Base-by-base conservation (phyloP, 2,329 filamentous ascomycete genomes). In the Malbranchea zuffiana region DNA sequence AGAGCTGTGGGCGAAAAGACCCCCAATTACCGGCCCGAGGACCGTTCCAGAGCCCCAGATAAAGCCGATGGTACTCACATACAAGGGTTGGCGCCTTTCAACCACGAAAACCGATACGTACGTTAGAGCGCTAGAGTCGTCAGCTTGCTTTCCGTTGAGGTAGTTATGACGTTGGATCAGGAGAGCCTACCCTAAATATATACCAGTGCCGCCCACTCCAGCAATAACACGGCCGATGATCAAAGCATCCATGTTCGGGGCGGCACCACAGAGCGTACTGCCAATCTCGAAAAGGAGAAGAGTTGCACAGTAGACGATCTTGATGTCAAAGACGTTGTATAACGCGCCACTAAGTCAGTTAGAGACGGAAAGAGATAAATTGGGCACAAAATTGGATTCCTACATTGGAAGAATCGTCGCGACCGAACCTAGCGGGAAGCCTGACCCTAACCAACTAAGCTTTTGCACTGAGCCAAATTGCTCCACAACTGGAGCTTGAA, bases 251-350 rank as follows among this genome's bases (percentile, higher is more conserved):
- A 68, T 65, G 24, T 35, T 25, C 25, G 33, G 10, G 55, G 72
- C 62, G 17, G 76, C 49, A 2, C 67, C 76, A 25, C 72, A 72
- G 13, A 80, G 61, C 35, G 79, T 54, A 25, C 71, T 76, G 17
- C 73, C 74, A 8, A 75, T 55, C 39, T 80, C 67, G 58, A 81
- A 81, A 15, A 77, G n/a, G n/a, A 53, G 7, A 13, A 55, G 39
- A 5, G 44, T 45, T 2, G 34, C 27, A 11, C 63, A 44, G 38
- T 53, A 59, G 12, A 65, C 37, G 53, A 53, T 63, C 44, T 71
- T 71, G 3, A 57, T 53, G 32, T 68, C 55, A 47, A 69, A 70
- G 3, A 56, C 51, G 1, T 50, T 55, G 34, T 62, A 69, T 0
- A 57, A 33, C 8, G 59, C 59, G 1, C 59, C 58, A 19, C 33